Conservation (phyloP, 1,139 yeast genomes). For the Kurtzmaniella quercitrusa region DNA sequence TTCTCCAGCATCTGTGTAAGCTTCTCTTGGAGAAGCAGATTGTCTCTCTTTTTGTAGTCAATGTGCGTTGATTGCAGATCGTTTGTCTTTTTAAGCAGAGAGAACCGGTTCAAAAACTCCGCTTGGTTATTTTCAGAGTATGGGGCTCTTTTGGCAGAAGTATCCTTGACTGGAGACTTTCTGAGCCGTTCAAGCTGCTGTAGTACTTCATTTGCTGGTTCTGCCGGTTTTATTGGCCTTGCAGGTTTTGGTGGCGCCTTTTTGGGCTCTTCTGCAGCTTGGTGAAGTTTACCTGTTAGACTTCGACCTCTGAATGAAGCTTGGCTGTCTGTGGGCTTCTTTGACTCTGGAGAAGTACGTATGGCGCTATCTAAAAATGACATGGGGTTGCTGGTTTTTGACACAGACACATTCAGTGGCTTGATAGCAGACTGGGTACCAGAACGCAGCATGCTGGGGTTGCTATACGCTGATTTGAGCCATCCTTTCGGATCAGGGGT, state of each 20-base stretch:
- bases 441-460: slow-evolving; percentile 11
- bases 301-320: neutral
- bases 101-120: slow-evolving; percentile 4
- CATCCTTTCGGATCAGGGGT: slow-evolving; percentile 10
- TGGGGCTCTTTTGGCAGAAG: neutral
- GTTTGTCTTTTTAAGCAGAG: slow-evolving; percentile 1
- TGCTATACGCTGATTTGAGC: slow-evolving; percentile 14
- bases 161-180: slow-evolving; percentile 5
- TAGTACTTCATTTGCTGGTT: slow-evolving; percentile 2
- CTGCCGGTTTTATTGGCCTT: slow-evolving; percentile 3
- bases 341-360: slow-evolving; percentile 7
- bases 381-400: slow-evolving; percentile 4
- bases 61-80: neutral
- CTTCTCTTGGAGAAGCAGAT: slow-evolving; percentile 20
- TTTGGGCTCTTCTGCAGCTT: neutral
- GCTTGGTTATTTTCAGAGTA: neutral
- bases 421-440: slow-evolving; percentile 9
- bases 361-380: slow-evolving; percentile 10
- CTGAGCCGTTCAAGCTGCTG: slow-evolving; percentile 3
- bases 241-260: slow-evolving; percentile 6
- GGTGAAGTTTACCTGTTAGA: neutral
- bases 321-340: slow-evolving; percentile 5
- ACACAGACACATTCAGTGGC: slow-evolving; percentile 5
- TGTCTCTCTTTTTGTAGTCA: slow-evolving; percentile 19
- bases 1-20: slow-evolving; percentile 13